These are phyloP conservation scores for Tieghemiomyces parasiticus DNA, from an alignment of 192 early-diverging fungal species.

Conservation along the genomic window DNA sequence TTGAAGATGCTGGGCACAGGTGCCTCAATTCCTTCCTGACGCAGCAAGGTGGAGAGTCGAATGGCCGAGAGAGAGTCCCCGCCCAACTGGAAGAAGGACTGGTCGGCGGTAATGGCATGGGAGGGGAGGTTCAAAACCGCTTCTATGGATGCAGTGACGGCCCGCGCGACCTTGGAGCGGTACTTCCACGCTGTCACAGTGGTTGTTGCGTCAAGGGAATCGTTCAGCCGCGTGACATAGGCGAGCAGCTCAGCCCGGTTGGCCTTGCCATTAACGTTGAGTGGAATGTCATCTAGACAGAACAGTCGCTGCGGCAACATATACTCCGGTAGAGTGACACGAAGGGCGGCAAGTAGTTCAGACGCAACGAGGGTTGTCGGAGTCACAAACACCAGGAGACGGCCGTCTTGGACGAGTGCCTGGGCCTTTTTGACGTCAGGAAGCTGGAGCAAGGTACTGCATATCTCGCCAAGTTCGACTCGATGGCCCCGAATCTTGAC, in stretches of 20 bases:
- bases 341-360: background rate
- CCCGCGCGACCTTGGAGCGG: background rate
- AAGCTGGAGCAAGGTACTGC: conserved; percentile 9
- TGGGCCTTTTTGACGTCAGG: background rate
- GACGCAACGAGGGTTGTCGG: background rate
- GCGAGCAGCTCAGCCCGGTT: background rate
- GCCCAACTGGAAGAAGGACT: background rate
- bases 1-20: background rate
- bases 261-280: background rate
- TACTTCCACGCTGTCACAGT: background rate
- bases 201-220: too few species aligned
- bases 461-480: conserved; percentile 28
- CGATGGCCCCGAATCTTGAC: conserved; percentile 35
- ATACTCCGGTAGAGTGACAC: background rate
- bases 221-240: too few species aligned
- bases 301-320: background rate
- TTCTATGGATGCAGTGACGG: background rate
- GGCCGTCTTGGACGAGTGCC: background rate
- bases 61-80: conserved; percentile 8
- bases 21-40: background rate
- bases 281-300: background rate
- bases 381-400: conserved; percentile 3
- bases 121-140: background rate
- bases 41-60: background rate
- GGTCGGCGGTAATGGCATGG: background rate